phyloP scores from a whole-genome alignment of 768 basidiomycete genomes.

The Boletus insuetus region DNA sequence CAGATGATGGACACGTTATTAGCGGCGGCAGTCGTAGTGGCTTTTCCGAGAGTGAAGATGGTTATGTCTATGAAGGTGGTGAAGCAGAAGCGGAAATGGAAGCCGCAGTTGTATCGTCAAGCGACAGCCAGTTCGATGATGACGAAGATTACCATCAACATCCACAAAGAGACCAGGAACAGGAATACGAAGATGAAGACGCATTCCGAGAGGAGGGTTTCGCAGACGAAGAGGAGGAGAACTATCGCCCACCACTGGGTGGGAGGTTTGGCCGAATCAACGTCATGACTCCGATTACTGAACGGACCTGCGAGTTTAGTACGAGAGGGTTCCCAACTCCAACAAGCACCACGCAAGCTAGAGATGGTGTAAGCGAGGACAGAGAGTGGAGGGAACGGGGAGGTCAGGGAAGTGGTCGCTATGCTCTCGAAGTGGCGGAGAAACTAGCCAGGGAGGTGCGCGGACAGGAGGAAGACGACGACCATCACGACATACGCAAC shows the following conservation, averaged over 20 bases:
- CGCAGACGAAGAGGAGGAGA: conserved; percentile 31
- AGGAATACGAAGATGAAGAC: conserved; percentile 21
- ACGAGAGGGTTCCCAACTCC: conserved; percentile 44
- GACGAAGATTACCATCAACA: conserved; percentile 25
- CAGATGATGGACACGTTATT: conserved; percentile 23
- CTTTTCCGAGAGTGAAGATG: conserved; percentile 35
- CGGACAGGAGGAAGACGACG: conserved; percentile 23
- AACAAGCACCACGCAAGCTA: conserved; percentile 47
- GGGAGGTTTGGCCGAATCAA: conserved; percentile 81
- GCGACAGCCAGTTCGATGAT: conserved; percentile 33
- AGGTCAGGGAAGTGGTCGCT: conserved; percentile 34
- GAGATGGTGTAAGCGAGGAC: conserved; percentile 31
- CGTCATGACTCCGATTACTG: conserved; percentile 97
- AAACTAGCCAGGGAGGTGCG: conserved; percentile 51
- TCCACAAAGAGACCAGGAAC: conserved; percentile 8
- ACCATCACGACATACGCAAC: conserved; percentile 8
- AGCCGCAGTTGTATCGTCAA: conserved; percentile 27
- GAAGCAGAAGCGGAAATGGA: conserved; percentile 27
- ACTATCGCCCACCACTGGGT: conserved; percentile 50
- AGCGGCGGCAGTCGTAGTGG: conserved; percentile 30
- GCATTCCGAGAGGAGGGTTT: conserved; percentile 29
- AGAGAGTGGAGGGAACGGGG: conserved; percentile 15
- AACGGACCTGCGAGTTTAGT: conserved; percentile 87
- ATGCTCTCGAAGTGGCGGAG: conserved; percentile 56
- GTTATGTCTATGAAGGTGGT: conserved; percentile 29